Evolutionary conservation across 495 filamentous ascomycete species (phyloP).

Genomic region (Penicillium arizonense): DNA sequence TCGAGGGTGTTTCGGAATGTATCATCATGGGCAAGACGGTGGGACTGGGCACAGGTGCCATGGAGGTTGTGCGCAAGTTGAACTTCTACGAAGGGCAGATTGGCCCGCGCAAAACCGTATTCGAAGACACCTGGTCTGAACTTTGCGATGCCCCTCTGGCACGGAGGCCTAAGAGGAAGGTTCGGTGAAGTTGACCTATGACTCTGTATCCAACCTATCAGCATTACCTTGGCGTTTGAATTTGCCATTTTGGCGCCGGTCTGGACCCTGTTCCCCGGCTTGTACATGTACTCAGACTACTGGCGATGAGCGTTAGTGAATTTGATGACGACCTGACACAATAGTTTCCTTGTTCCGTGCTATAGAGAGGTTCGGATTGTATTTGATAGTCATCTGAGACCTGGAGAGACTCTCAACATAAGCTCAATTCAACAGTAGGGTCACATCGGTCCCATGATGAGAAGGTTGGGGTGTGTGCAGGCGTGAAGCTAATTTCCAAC

Average conservation of each 20-base stretch:
- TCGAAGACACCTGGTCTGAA: slow-evolving; percentile 73
- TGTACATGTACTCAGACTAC: slow-evolving; percentile 23
- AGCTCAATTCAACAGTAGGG: no score
- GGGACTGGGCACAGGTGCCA: slow-evolving; percentile 84
- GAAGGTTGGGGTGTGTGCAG: background rate
- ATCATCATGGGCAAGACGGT: slow-evolving; percentile 98
- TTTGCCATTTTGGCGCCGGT: slow-evolving; percentile 10
- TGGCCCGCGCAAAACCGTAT: slow-evolving; percentile 61
- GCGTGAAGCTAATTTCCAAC: slow-evolving; percentile 9
- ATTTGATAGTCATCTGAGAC: no score
- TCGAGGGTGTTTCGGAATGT: slow-evolving; percentile 93
- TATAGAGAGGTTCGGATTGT: no score
- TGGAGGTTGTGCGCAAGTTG: slow-evolving; percentile 79
- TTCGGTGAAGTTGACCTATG: slow-evolving; percentile 14
- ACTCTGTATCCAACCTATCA: slow-evolving; percentile 3
- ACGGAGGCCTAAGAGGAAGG: slow-evolving; percentile 22
- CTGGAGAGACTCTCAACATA: no score
- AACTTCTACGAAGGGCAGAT: slow-evolving; percentile 64
- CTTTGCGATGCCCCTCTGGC: slow-evolving; percentile 25
- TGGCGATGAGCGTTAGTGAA: slow-evolving; percentile 5
- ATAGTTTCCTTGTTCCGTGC: background rate
- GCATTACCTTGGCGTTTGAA: slow-evolving; percentile 29
- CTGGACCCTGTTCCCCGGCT: slow-evolving; percentile 6
- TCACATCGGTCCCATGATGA: background rate
- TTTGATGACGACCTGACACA: slow-evolving; percentile 4